These are phyloP conservation scores for Madurella fahalii DNA, from an alignment of 2,329 filamentous ascomycete species.

Conservation along the genomic window DNA sequence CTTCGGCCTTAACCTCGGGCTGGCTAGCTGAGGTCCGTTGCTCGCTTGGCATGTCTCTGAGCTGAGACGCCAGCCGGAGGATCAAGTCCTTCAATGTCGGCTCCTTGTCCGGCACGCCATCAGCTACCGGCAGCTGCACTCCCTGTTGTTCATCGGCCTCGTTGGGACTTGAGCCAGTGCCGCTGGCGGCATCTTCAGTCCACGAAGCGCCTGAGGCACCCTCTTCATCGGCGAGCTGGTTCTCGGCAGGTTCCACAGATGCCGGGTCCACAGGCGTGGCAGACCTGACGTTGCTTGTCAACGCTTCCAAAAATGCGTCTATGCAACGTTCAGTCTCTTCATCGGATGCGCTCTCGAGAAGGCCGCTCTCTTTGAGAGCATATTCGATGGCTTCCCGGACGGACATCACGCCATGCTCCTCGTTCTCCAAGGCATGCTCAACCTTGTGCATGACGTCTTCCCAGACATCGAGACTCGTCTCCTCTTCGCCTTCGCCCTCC, in stretches of 20 bases:
- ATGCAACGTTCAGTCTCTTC: slow-evolving; percentile 47
- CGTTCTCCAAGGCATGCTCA: slow-evolving; percentile 55
- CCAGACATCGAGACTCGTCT: slow-evolving; percentile 38
- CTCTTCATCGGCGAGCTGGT: slow-evolving; percentile 3
- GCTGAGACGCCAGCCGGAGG: slow-evolving; percentile 45
- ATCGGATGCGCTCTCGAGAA: slow-evolving; percentile 43
- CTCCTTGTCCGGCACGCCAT: slow-evolving; percentile 12
- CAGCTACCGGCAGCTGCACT: slow-evolving; percentile 16
- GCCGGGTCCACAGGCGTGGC: slow-evolving; percentile 13
- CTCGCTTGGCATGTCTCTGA: slow-evolving; percentile 35
- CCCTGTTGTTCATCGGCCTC: slow-evolving; percentile 7
- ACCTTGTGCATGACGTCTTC: slow-evolving; percentile 52
- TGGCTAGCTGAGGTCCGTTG: slow-evolving; percentile 1
- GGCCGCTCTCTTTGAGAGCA: slow-evolving; percentile 51
- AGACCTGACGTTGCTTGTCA: slow-evolving; percentile 33
- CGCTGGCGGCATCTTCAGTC: not conserved
- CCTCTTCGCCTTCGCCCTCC: slow-evolving; percentile 8
- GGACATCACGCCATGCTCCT: slow-evolving; percentile 48
- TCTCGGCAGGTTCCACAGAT: slow-evolving; percentile 15
- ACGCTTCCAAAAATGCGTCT: slow-evolving; percentile 46
- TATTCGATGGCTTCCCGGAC: slow-evolving; percentile 53
- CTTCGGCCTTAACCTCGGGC: slow-evolving; percentile 16
- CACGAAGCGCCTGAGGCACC: not conserved
- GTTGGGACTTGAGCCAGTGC: not conserved
- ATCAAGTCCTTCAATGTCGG: slow-evolving; percentile 47